Evolutionary conservation across 352 stramenopile species (phyloP).

Genomic region (Nothophytophthora sp.): DNA sequence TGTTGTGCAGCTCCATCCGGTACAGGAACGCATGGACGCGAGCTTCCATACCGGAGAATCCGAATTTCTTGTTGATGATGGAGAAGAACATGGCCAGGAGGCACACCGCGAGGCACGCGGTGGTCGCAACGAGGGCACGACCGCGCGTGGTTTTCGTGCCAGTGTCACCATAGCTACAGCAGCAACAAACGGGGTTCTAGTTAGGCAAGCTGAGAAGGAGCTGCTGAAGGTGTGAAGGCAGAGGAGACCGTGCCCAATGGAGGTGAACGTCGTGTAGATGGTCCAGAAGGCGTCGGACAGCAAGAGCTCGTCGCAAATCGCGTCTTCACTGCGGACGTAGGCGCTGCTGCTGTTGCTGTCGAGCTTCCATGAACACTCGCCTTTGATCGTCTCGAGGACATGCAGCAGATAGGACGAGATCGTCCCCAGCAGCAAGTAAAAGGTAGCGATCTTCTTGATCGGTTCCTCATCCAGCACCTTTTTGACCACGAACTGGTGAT

Average conservation of each 20-base stretch:
- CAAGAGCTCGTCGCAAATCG: conserved; percentile 33
- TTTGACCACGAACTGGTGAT: conserved; percentile 71
- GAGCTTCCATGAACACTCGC: conserved; percentile 27
- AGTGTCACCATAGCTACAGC: conserved; percentile 46
- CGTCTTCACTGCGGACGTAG: conserved; percentile 17
- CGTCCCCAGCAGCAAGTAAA: conserved; percentile 22
- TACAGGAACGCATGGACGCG: conserved; percentile 67
- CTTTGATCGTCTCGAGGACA: conserved; percentile 50
- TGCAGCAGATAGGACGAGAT: conserved; percentile 46
- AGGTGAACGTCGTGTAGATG: conserved; percentile 45
- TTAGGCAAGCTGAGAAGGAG: too few relatives aligned
- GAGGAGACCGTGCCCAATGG: conserved; percentile 28
- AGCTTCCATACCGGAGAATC: conserved; percentile 63
- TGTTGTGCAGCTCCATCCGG: conserved; percentile 57
- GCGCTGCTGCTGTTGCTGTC: neutral
- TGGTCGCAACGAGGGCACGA: conserved; percentile 28
- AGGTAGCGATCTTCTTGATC: conserved; percentile 38
- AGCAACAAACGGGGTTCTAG: neutral
- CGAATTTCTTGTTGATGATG: conserved; percentile 61
- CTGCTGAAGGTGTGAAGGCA: neutral
- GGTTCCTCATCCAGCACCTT: conserved; percentile 67
- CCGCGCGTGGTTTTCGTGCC: conserved; percentile 26
- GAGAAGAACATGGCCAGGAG: conserved; percentile 57
- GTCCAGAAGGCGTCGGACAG: conserved; percentile 48
- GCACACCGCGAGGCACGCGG: conserved; percentile 30